Percentiles rank a stretch among this genome's conserved stretches.
Conservation (phyloP, 1,284 basidiomycete species). For the Irpex rosettiformis region DNA sequence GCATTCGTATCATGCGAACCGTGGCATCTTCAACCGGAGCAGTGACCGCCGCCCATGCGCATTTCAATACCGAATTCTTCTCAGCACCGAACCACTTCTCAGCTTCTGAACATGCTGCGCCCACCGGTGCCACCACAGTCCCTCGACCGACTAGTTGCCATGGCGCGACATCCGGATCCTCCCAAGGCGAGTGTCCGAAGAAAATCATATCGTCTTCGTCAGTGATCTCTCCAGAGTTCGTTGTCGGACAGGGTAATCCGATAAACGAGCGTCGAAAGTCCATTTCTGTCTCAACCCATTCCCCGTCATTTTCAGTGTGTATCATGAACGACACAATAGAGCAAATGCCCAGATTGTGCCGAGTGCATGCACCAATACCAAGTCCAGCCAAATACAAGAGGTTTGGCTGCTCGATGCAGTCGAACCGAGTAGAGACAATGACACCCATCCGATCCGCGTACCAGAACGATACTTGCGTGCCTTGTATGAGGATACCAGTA, state of each 20-base stretch:
- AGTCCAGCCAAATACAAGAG: slow-evolving; percentile 5
- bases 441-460: slow-evolving; percentile 5
- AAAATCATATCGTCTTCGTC: not conserved
- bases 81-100: not conserved
- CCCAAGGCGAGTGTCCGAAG: not conserved
- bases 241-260: not conserved
- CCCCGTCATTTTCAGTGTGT: not conserved
- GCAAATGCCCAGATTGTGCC: slow-evolving; percentile 4
- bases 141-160: slow-evolving; percentile 4
- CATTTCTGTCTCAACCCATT: not conserved
- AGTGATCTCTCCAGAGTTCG: not conserved
- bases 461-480: slow-evolving; percentile 2
- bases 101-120: not conserved
- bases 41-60: not conserved
- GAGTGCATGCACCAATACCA: not conserved
- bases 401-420: slow-evolving; percentile 7
- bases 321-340: slow-evolving; percentile 3
- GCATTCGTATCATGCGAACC: not conserved
- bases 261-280: slow-evolving; percentile 3
- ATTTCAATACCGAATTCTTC: not conserved
- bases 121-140: slow-evolving; percentile 1
- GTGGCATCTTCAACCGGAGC: not conserved
- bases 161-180: not conserved
- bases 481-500: slow-evolving; percentile 6
- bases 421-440: slow-evolving; percentile 4